These are phyloP conservation scores for Daldinia concentrica DNA, from an alignment of 495 filamentous ascomycete genomes.

Conservation along the genomic window DNA sequence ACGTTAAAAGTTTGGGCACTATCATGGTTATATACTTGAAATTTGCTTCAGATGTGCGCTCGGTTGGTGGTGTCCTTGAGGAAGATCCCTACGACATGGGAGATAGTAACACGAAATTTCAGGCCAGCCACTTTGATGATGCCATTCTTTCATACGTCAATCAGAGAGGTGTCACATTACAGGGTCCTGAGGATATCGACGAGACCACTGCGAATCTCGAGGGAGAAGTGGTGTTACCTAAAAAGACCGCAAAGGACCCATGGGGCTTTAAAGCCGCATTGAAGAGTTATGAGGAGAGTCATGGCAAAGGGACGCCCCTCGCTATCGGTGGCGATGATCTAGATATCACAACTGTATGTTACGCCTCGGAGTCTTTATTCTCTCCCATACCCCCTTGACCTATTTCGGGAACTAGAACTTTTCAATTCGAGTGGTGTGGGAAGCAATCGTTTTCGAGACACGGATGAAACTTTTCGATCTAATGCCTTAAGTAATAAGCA, in stretches of 20 bases:
- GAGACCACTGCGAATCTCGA: conserved; percentile 1
- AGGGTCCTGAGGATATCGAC: conserved; percentile 45
- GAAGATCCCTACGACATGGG: neutral
- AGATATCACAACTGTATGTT: neutral
- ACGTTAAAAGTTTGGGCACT: neutral
- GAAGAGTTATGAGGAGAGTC: conserved; percentile 27
- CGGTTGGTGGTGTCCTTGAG: neutral
- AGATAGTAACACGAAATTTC: conserved; percentile 21
- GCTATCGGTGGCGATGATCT: neutral
- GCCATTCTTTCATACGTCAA: conserved; percentile 45
- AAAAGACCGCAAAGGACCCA: conserved; percentile 37
- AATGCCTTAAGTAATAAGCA: neutral
- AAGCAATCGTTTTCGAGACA: too few relatives aligned
- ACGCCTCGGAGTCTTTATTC: neutral
- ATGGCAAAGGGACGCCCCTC: neutral
- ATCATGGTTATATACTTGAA: neutral
- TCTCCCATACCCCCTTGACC: neutral
- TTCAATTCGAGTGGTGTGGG: too few relatives aligned
- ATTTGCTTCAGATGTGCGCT: neutral
- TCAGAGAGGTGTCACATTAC: conserved; percentile 39
- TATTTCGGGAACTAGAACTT: too few relatives aligned
- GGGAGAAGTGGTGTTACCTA: conserved; percentile 37
- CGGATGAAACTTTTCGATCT: neutral
- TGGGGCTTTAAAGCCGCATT: conserved; percentile 38
- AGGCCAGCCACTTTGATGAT: conserved; percentile 35